These are phyloP conservation scores for Phtheirospermum japonicum DNA, from an alignment of 257 asterid genomes.

Conservation along the genomic window DNA sequence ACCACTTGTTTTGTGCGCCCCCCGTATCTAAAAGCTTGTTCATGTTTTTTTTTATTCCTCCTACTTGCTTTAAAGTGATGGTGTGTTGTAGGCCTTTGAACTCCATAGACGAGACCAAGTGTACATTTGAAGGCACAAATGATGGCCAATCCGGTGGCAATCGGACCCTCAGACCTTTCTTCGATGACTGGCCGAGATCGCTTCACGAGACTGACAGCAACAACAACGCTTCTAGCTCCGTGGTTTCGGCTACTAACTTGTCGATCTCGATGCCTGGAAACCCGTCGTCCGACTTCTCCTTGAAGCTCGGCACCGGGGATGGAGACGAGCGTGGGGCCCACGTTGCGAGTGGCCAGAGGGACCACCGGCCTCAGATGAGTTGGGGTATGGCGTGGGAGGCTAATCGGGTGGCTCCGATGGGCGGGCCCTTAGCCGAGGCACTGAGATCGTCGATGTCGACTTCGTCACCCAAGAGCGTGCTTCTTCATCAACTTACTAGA, in stretches of 20 bases:
- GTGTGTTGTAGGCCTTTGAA: conserved; percentile 47
- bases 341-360: conserved; percentile 17
- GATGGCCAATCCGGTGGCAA: conserved; percentile 16
- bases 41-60: conserved; percentile 18
- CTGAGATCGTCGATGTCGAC: conserved; percentile 54
- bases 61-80: background rate
- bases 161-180: conserved; percentile 57
- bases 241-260: conserved; percentile 36
- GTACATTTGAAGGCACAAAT: conserved; percentile 31
- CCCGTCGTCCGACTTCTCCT: conserved; percentile 61
- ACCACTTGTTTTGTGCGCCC: conserved; percentile 48
- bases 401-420: conserved; percentile 50
- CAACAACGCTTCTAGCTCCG: conserved; percentile 20
- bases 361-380: conserved; percentile 28
- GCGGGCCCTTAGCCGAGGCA: conserved; percentile 92
- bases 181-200: conserved; percentile 81
- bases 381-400: conserved; percentile 49
- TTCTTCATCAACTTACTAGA: conserved; percentile 39
- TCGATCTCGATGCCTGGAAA: conserved; percentile 64
- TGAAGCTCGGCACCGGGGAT: conserved; percentile 68
- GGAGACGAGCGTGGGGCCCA: conserved; percentile 26
- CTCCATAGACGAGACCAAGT: conserved; percentile 32
- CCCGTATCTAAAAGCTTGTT: too few relatives aligned
- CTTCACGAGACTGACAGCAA: conserved; percentile 39
- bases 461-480: conserved; percentile 76